A percentile compares a stretch with the other conserved stretches of the same genome.
These are phyloP conservation scores for Aphanomyces astaci DNA, from an alignment of 352 stramenopile genomes.

Conservation along the genomic window DNA sequence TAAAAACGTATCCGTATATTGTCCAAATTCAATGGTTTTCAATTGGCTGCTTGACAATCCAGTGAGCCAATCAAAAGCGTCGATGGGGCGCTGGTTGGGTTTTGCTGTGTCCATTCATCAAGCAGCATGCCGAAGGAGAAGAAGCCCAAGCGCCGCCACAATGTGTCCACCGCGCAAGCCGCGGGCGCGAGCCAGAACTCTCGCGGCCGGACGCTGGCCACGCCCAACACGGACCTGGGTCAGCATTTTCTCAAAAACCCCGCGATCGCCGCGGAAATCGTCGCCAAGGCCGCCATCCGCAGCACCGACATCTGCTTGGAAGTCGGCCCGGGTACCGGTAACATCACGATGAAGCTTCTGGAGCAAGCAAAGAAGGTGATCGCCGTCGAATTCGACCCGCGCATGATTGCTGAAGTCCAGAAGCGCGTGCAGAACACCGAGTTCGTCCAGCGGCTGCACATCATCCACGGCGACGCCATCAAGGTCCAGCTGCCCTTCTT, in stretches of 20 bases:
- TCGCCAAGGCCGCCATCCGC: slow-evolving; percentile 94
- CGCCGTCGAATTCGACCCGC: slow-evolving; percentile 96
- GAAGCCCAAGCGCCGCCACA: slow-evolving; percentile 71
- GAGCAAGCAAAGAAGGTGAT: slow-evolving; percentile 96
- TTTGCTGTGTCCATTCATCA: slow-evolving; percentile 1
- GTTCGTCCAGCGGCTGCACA: slow-evolving; percentile 90
- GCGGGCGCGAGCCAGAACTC: slow-evolving; percentile 49
- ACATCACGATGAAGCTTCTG: slow-evolving; percentile 98
- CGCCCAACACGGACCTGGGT: slow-evolving; percentile 94
- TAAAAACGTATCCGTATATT: no score
- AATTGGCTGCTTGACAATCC: neutral
- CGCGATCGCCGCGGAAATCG: slow-evolving; percentile 95
- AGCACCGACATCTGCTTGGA: slow-evolving; percentile 95
- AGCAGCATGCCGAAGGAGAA: slow-evolving; percentile 79
- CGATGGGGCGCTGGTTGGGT: neutral
- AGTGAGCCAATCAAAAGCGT: neutral
- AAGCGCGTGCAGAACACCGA: slow-evolving; percentile 97
- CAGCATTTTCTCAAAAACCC: slow-evolving; percentile 99
- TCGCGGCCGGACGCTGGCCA: slow-evolving; percentile 87
- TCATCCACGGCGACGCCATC: slow-evolving; percentile 99
- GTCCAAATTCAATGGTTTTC: no score
- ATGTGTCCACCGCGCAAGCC: slow-evolving; percentile 50
- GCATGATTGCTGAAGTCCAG: slow-evolving; percentile 99
- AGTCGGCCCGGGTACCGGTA: slow-evolving; percentile 96
- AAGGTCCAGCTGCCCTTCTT: slow-evolving; percentile 99